These are phyloP conservation scores for Vaccinium macrocarpon DNA, from an alignment of 148 eudicot genomes.

Conservation along the genomic window DNA sequence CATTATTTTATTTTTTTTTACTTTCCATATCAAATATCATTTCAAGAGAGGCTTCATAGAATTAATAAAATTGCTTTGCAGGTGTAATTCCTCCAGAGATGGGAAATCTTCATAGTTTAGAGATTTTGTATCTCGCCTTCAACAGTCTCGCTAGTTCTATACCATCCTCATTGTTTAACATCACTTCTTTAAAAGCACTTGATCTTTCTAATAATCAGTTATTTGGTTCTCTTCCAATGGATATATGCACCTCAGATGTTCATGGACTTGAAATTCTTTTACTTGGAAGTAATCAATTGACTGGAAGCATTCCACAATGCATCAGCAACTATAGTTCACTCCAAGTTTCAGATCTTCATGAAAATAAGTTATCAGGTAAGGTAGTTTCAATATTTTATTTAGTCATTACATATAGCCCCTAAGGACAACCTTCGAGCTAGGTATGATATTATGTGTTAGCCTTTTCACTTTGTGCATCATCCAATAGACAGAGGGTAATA, in stretches of 20 bases:
- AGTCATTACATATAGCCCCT: no score
- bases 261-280: not conserved
- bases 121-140: no score
- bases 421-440: not conserved
- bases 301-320: not conserved
- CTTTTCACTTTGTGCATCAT: no score
- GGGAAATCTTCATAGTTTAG: constrained; percentile 5
- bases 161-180: not conserved
- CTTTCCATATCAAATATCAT: not conserved
- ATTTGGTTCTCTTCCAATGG: no score
- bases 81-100: constrained; percentile 14
- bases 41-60: not conserved
- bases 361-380: no score
- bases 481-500: no score
- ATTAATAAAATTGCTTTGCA: not conserved
- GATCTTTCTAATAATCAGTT: not conserved
- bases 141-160: no score
- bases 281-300: not conserved
- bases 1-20: no score
- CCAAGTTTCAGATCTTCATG: not conserved
- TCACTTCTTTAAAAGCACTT: not conserved
- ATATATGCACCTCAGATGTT: not conserved
- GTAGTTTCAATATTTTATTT: no score
- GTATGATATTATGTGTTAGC: not conserved
- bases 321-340: not conserved